Conservation (phyloP, 1,284 basidiomycete genomes). For the Cryptococcus depauperatus region DNA sequence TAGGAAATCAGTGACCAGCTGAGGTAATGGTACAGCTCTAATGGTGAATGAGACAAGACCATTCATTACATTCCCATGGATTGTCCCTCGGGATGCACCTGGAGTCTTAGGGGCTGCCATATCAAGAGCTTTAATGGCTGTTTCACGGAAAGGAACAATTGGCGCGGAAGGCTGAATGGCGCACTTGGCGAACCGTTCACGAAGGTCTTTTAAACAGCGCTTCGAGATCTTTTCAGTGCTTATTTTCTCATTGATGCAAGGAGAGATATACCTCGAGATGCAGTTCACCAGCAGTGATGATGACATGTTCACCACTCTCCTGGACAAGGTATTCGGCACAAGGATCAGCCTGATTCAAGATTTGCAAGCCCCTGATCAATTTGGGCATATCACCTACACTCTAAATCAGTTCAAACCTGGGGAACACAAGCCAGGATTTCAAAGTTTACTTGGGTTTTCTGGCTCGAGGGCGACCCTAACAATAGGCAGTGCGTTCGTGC, state of each 20-base stretch:
- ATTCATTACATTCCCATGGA: slow-evolving; percentile 60
- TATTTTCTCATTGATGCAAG: not conserved
- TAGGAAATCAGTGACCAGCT: slow-evolving; percentile 61
- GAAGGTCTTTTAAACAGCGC: slow-evolving; percentile 90
- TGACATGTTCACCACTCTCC: slow-evolving; percentile 95
- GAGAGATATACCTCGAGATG: slow-evolving; percentile 69
- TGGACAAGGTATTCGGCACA: slow-evolving; percentile 97
- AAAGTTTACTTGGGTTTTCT: slow-evolving; percentile 53
- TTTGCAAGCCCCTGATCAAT: slow-evolving; percentile 74
- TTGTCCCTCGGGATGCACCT: slow-evolving; percentile 67
- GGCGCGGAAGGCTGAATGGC: slow-evolving; percentile 90
- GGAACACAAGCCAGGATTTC: not conserved
- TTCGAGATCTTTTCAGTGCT: slow-evolving; percentile 36
- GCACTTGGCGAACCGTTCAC: slow-evolving; percentile 87
- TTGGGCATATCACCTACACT: slow-evolving; percentile 76
- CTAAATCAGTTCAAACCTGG: not conserved
- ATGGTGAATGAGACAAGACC: slow-evolving; percentile 75
- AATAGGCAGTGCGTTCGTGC: slow-evolving; percentile 68
- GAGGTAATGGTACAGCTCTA: slow-evolving; percentile 72
- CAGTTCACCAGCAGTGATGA: slow-evolving; percentile 90
- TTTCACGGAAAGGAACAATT: slow-evolving; percentile 96
- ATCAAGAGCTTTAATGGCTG: slow-evolving; percentile 73
- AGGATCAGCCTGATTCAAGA: slow-evolving; percentile 92
- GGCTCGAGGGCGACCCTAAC: slow-evolving; percentile 94
- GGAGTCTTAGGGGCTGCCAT: slow-evolving; percentile 77